These are phyloP conservation scores for Colletotrichum eleusines DNA, from an alignment of 2,329 filamentous ascomycete genomes.

Conservation along the genomic window DNA sequence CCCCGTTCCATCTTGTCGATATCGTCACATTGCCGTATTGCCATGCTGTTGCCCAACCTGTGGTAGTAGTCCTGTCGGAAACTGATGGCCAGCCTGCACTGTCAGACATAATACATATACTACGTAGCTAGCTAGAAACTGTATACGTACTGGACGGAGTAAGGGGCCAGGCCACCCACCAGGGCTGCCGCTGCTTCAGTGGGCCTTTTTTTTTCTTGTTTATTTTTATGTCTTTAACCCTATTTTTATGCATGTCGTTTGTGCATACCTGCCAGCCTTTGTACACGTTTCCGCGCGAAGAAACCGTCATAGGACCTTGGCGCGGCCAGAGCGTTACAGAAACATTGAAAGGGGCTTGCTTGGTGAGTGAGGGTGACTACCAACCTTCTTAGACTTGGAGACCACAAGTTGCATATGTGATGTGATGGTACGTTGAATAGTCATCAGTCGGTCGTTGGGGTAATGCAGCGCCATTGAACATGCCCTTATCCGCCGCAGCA, in stretches of 20 bases:
- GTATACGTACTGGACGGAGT: conserved; percentile 9
- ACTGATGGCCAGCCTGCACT: conserved; percentile 18
- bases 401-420: conserved; percentile 45
- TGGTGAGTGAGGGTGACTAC: conserved; percentile 8
- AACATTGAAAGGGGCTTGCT: conserved; percentile 23
- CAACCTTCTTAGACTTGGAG: background rate
- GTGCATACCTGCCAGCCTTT: conserved; percentile 19
- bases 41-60: conserved; percentile 23
- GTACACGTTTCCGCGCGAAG: background rate
- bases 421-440: conserved; percentile 45
- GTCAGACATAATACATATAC: background rate
- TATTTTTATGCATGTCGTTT: conserved; percentile 5
- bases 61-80: conserved; percentile 8
- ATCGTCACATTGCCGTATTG: conserved; percentile 24
- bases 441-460: conserved; percentile 17
- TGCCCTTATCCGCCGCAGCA: conserved; percentile 43
- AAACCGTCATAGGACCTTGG: conserved; percentile 15
- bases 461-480: conserved; percentile 48
- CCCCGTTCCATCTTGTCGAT: conserved; percentile 19
- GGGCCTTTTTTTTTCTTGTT: background rate
- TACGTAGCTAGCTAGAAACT: too few relatives aligned
- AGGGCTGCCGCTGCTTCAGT: background rate
- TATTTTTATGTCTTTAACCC: background rate
- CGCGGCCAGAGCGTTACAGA: conserved; percentile 35
- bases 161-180: conserved; percentile 17